Evolutionary conservation across 2,329 filamentous ascomycete genomes (phyloP).

Genomic region (Shiraia sp.): DNA sequence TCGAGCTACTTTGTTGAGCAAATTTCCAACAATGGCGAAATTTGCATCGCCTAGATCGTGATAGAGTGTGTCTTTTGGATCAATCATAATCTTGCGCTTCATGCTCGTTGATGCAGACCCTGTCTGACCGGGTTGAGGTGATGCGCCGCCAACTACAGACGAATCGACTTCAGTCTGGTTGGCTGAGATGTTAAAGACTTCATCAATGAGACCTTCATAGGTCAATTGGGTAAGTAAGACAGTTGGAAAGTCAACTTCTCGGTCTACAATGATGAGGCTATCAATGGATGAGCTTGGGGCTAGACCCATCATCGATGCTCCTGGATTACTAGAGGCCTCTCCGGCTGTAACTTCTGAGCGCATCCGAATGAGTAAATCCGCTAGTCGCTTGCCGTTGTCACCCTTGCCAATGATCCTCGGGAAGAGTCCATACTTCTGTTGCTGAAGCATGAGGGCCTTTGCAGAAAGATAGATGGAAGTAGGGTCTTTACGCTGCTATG

Average conservation of each 20-base stretch:
- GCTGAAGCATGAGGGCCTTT: constrained; percentile 90
- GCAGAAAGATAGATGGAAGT: constrained; percentile 88
- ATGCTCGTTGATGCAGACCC: constrained; percentile 54
- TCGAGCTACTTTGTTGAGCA: constrained; percentile 88
- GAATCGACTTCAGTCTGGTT: constrained; percentile 94
- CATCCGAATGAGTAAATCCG: constrained; percentile 87
- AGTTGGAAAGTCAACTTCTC: constrained; percentile 92
- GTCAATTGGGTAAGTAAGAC: constrained; percentile 91
- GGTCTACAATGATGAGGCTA: constrained; percentile 91
- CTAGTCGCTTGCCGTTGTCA: constrained; percentile 86
- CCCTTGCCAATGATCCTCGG: constrained; percentile 94
- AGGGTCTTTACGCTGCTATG: constrained; percentile 73
- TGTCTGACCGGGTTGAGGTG: constrained; percentile 60
- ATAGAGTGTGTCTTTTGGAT: constrained; percentile 87
- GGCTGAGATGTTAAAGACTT: constrained; percentile 87
- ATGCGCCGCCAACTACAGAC: constrained; percentile 78
- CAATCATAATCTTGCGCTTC: constrained; percentile 86
- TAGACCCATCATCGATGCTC: constrained; percentile 64
- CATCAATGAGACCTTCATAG: constrained; percentile 94
- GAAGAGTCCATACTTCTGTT: constrained; percentile 89
- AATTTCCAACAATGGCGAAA: constrained; percentile 87
- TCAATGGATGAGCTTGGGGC: constrained; percentile 87
- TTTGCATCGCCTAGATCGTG: constrained; percentile 87
- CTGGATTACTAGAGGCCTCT: constrained; percentile 66
- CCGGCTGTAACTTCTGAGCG: constrained; percentile 83